Percentiles rank a stretch among this genome's conserved stretches.
Evolutionary conservation across 2,329 filamentous ascomycete species (phyloP).

Genomic region (Chaetomium sp.): DNA sequence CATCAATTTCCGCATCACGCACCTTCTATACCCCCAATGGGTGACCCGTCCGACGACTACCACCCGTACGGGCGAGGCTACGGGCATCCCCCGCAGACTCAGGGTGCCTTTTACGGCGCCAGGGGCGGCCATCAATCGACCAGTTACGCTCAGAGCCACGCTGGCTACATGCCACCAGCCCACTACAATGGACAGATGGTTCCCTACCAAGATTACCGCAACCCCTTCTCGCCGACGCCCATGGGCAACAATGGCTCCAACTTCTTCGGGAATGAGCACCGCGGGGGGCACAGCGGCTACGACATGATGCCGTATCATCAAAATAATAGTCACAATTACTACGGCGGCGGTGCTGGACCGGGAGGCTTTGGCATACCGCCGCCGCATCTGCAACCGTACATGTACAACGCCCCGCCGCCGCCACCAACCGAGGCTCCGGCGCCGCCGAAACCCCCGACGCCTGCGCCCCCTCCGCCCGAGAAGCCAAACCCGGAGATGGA

Average conservation of each 20-base stretch:
- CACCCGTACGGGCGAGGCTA: conserved; percentile 32
- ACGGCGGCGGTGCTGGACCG: conserved; percentile 23
- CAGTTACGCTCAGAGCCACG: conserved; percentile 44
- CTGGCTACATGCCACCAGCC: conserved; percentile 35
- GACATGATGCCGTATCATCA: conserved; percentile 40
- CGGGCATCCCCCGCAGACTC: conserved; percentile 28
- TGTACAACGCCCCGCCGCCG: conserved; percentile 34
- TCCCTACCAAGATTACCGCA: conserved; percentile 36
- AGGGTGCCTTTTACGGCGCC: conserved; percentile 28
- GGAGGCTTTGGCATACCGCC: conserved; percentile 28
- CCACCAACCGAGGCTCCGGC: conserved; percentile 37
- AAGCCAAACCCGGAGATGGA: conserved; percentile 51
- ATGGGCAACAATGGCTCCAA: conserved; percentile 35
- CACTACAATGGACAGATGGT: conserved; percentile 40
- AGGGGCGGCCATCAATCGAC: conserved; percentile 22
- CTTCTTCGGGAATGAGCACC: conserved; percentile 35
- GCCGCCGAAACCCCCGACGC: conserved; percentile 30
- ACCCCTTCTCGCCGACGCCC: conserved; percentile 39
- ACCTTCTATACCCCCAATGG: conserved; percentile 47
- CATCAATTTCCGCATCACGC: conserved; percentile 24
- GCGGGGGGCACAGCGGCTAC: conserved; percentile 32
- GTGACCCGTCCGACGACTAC: conserved; percentile 60
- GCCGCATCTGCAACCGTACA: conserved; percentile 33
- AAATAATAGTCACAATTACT: conserved; percentile 29
- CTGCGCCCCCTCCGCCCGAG: conserved; percentile 32